phyloP scores from a whole-genome alignment of 2,329 filamentous ascomycete genomes.

The Colletotrichum nymphaeae region DNA sequence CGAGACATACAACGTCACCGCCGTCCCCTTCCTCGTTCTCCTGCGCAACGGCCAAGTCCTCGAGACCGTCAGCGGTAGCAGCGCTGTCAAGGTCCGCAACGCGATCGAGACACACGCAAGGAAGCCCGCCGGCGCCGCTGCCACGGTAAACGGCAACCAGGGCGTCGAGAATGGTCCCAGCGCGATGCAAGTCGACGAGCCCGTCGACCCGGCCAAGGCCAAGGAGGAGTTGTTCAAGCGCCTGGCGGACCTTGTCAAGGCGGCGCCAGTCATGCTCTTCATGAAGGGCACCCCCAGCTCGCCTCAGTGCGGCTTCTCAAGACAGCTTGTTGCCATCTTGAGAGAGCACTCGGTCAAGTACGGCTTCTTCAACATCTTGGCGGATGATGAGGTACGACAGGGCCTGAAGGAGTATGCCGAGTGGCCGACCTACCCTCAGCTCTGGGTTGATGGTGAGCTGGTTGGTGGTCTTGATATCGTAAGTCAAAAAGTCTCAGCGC shows the following conservation, averaged over 20 bases:
- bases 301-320: constrained; percentile 92
- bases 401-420: constrained; percentile 98
- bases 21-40: constrained; percentile 91
- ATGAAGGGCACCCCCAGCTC: constrained; percentile 95
- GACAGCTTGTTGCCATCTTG: constrained; percentile 87
- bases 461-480: constrained; percentile 97
- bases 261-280: constrained; percentile 97
- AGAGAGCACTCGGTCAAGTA: constrained; percentile 94
- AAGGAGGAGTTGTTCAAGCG: constrained; percentile 90
- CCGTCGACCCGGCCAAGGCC: constrained; percentile 58
- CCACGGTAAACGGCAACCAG: constrained; percentile 49
- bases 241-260: constrained; percentile 87
- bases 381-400: constrained; percentile 96
- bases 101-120: constrained; percentile 87
- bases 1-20: constrained; percentile 92
- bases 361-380: constrained; percentile 98
- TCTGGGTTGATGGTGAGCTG: constrained; percentile 91
- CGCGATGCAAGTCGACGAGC: constrained; percentile 42
- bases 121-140: constrained; percentile 52
- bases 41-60: constrained; percentile 80
- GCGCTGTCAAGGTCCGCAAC: constrained; percentile 84
- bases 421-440: constrained; percentile 97
- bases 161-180: constrained; percentile 40
- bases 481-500: constrained; percentile 53
- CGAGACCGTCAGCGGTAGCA: constrained; percentile 90